Evolutionary conservation across 192 early-diverging fungal genomes (phyloP), one percentile per base, ranked within the genome.

Genomic region (Backusella circina): DNA sequence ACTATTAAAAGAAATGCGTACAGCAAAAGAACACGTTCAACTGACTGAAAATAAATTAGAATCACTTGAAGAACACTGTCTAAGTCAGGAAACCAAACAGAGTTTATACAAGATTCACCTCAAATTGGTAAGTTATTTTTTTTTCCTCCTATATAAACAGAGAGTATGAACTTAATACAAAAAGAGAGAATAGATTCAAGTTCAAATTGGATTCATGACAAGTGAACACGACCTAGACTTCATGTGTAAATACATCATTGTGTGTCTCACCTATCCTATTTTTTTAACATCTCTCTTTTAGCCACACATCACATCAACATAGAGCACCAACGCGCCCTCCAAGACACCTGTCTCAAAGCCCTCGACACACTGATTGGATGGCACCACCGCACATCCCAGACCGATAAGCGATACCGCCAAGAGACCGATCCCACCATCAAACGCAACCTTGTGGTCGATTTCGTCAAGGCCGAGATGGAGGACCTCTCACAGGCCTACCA

Each of bases 181-280:
- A 18, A 23, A n/a, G n/a, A n/a, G n/a, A n/a, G 1, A 28, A 69
- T 69, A 70, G 69, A 47, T 70, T 70, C 69, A 70, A 70, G 37
- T 38, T 2, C 37, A 70, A 47, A 30, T 70, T 13, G 69, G 37
- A 30, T 70, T 70, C 26, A 70, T 70, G 23, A 38, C 39, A n/a
- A 47, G 30, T 31, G 41, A 44, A 5, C 37, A 70, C 8, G 39
- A 44, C 8, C 7, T 37, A 1, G 69, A 41, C 1, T 31, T 47
- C 8, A 38, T 28, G 21, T 37, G 69, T 70, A 70, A 70, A 70
- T 35, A 15, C 4, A n/a, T n/a, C n/a, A n/a, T n/a, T n/a, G n/a
- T n/a, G n/a, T n/a, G n/a, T n/a, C n/a, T n/a, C n/a, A n/a, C n/a
- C n/a, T n/a, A n/a, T n/a, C n/a, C n/a, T n/a, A n/a, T n/a, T n/a